Conservation (phyloP, 148 eudicot genomes). For the Camellia japonica region DNA sequence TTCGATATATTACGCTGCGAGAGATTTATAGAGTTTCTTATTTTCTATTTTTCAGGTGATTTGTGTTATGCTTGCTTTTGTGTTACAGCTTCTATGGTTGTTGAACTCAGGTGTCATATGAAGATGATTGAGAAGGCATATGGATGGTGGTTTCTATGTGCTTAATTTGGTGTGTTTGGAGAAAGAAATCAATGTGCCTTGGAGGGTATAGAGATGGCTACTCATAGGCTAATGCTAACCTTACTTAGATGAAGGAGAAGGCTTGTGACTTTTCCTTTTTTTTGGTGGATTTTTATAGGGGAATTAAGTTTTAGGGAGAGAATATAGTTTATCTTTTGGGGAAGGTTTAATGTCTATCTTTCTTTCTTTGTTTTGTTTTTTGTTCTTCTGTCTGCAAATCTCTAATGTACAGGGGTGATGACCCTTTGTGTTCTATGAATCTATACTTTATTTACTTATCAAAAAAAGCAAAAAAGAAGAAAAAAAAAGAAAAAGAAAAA, state of each 20-base stretch:
- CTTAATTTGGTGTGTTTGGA: neutral
- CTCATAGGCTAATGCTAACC: neutral
- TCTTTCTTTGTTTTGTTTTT: neutral
- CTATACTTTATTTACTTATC: too few species aligned
- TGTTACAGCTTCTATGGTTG: neutral
- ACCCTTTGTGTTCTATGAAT: too few species aligned
- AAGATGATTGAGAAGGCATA: neutral
- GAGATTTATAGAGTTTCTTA: too few species aligned
- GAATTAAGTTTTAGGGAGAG: neutral
- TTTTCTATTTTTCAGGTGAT: too few species aligned
- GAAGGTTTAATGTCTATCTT: too few species aligned
- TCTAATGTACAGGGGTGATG: neutral
- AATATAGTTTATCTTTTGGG: neutral
- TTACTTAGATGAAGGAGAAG: neutral
- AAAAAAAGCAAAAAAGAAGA: too few species aligned
- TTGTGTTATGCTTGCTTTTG: neutral
- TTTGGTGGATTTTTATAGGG: neutral
- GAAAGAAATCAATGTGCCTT: neutral
- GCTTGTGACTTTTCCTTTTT: neutral
- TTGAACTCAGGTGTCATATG: neutral
- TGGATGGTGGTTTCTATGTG: neutral
- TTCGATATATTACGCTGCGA: too few species aligned
- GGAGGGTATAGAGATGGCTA: neutral
- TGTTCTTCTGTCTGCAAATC: neutral
- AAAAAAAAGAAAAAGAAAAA: too few species aligned